phyloP scores from a whole-genome alignment of 2,329 filamentous ascomycete species.

The Fusarium duplospermum region DNA sequence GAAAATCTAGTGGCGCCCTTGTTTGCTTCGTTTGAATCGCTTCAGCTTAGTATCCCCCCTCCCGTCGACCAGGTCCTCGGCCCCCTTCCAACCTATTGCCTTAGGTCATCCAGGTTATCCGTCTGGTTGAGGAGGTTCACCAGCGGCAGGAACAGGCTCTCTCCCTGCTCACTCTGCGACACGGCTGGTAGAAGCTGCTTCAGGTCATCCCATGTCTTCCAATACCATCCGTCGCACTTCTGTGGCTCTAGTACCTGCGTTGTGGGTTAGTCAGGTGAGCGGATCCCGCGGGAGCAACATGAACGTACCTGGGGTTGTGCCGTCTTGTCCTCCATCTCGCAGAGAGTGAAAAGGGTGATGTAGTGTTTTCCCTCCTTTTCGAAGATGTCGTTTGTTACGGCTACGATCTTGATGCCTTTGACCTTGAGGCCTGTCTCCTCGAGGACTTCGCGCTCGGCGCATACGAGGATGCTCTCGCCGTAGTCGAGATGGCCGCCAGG shows the following conservation, averaged over 20 bases:
- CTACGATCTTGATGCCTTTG: slow-evolving; percentile 62
- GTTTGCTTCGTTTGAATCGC: background rate
- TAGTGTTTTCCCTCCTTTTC: slow-evolving; percentile 73
- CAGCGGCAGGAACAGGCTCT: slow-evolving; percentile 50
- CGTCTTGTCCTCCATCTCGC: slow-evolving; percentile 58
- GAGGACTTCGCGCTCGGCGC: slow-evolving; percentile 73
- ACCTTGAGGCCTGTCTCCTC: slow-evolving; percentile 78
- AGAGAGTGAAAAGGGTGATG: slow-evolving; percentile 76
- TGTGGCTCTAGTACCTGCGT: slow-evolving; percentile 57
- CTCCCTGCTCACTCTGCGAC: slow-evolving; percentile 29
- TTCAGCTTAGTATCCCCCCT: background rate
- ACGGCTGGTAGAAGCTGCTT: slow-evolving; percentile 36
- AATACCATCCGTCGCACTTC: slow-evolving; percentile 64
- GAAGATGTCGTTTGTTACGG: slow-evolving; percentile 77
- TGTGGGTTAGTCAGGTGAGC: background rate
- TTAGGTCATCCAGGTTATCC: slow-evolving; percentile 34
- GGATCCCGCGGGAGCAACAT: background rate
- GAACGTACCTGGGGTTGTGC: slow-evolving; percentile 65
- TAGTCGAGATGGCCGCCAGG: slow-evolving; percentile 83
- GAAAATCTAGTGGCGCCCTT: background rate
- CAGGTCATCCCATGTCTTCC: slow-evolving; percentile 60
- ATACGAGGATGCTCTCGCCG: slow-evolving; percentile 70
- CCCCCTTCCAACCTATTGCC: background rate
- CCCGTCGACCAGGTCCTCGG: background rate
- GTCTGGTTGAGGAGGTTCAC: slow-evolving; percentile 45